Base-by-base conservation (phyloP, 208 protist species). In the Trypanosoma lewisi region DNA sequence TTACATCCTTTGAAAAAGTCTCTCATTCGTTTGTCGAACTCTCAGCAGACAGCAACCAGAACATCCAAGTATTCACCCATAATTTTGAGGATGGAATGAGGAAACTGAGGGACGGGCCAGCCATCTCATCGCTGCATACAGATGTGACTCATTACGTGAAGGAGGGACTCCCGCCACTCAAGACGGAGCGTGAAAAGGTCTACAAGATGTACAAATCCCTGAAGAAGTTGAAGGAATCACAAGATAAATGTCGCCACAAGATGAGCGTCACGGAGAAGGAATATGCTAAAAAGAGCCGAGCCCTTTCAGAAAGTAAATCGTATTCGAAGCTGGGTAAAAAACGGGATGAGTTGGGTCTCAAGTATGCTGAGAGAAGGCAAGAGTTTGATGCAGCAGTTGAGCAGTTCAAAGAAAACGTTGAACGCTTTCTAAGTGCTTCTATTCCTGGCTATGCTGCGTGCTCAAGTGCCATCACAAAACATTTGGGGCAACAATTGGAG, bases 251-350 rank as follows among this genome's bases (percentile, higher is more conserved):
- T n/a, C 78, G 82, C 56, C 58, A 56, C 61, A 54, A 85, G 34
- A 55, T 88, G 11, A 67, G 77, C 14, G 73, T 76, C 61, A 85
- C 49, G 11, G 87, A 94, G 73, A 75, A 69, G 54, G 70, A 70
- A 16, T 88, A 85, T 67, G 73, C 87, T 3, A 91, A 87, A 67
- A 87, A 89, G 63, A 75, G 74, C 36, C 88, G 87, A 67, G 52
- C 76, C 17, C 57, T 94, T n/a, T 28, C 33, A 39, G 70, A 72
- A 57, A 83, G 68, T 44, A 75, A 54, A 31, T 50, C 41, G 28
- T 93, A 93, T 73, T 27, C 62, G 25, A 89, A 89, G 66, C 50
- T 66, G 11, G 25, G 69, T 12, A 68, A 23, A 44, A 72, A 78
- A 52, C 80, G 80, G 27, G 75, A 89, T n/a, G 55, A 82, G 67